Base-by-base conservation (phyloP, 202 grass and related monocot species). In the Elaeis oleifera region DNA sequence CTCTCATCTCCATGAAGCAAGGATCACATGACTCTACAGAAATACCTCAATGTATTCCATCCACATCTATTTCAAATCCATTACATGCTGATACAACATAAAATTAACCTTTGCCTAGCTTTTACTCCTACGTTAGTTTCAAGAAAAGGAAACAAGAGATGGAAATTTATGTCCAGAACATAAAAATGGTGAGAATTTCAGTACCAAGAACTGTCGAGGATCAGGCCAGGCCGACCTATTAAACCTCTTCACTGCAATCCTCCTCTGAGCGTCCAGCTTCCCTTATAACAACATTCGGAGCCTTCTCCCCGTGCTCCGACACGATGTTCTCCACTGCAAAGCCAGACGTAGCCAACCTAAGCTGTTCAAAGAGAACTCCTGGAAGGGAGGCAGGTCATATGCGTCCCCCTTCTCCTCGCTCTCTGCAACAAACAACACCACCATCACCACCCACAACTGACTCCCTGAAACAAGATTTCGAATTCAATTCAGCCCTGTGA, bases 221-320 rank as follows among this genome's bases (percentile, higher is more conserved):
- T 81, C 79, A 13, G 79, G 79, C 79, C 79, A 81, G 1, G 79
- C 79, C 5, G 49, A 17, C 28, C 67, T 74, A 44, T 49, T 18
- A 56, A 81, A 81, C 50, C 73, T 68, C 67, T 81, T 81, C 49
- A 81, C 67, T 27, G 73, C 79, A 13, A 76, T 76, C 6, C 50
- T 16, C 17, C 61, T 60, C 23, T 65, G 72, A 2, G 56, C 68
- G 18, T 66, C 54, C 50, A 81, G 29, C 53, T 64, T 29, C 79
- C 79, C 58, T 67, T 81, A 51, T 81, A 81, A 81, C 73, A 23
- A 81, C 67, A 60, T 81, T 81, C 16, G 79, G 79, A 5, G 73
- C 49, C 68, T 76, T 81, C 49, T 76, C 79, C 7, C 68, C 62
- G 55, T 70, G 56, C 16, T 81, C 79, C 5, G 79, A 76, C 5